Evolutionary conservation across 352 stramenopile genomes (phyloP).

Genomic region (Globisporangium polare): DNA sequence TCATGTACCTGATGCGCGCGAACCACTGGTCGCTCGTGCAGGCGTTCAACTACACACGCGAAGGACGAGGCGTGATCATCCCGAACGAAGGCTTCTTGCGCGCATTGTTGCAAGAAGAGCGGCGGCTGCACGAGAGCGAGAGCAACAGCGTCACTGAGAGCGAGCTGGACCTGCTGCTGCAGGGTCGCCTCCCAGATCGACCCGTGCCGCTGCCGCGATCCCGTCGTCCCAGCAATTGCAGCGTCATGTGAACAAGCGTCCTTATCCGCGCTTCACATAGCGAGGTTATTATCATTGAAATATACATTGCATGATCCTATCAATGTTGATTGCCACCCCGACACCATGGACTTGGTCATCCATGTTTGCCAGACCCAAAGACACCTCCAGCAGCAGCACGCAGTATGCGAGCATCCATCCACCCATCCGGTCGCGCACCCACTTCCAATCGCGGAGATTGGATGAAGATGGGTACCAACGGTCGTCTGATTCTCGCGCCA

Average conservation of each 20-base stretch:
- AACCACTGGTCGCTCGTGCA: constrained; percentile 49
- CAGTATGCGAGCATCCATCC: background rate
- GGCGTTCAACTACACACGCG: constrained; percentile 54
- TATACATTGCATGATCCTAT: background rate
- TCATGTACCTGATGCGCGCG: constrained; percentile 68
- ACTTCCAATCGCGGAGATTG: constrained; percentile 5
- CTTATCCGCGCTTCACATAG: too few relatives aligned
- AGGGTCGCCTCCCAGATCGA: constrained; percentile 24
- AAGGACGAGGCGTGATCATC: constrained; percentile 47
- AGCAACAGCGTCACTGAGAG: constrained; percentile 38
- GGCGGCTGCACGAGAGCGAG: constrained; percentile 33
- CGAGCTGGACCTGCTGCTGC: constrained; percentile 55
- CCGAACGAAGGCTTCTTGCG: constrained; percentile 61
- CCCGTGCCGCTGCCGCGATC: background rate
- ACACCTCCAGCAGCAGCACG: background rate
- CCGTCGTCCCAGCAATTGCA: constrained; percentile 3
- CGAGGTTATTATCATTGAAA: background rate
- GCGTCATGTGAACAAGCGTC: constrained; percentile 11
- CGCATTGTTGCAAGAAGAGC: constrained; percentile 45
- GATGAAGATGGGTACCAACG: constrained; percentile 1
- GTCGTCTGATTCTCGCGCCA: background rate
- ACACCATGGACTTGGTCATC: too few relatives aligned
- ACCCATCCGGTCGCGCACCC: background rate
- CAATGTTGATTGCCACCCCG: background rate
- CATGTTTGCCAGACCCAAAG: background rate